Conservation (phyloP, 1,139 yeast species). For the Yueomyces sp. region DNA sequence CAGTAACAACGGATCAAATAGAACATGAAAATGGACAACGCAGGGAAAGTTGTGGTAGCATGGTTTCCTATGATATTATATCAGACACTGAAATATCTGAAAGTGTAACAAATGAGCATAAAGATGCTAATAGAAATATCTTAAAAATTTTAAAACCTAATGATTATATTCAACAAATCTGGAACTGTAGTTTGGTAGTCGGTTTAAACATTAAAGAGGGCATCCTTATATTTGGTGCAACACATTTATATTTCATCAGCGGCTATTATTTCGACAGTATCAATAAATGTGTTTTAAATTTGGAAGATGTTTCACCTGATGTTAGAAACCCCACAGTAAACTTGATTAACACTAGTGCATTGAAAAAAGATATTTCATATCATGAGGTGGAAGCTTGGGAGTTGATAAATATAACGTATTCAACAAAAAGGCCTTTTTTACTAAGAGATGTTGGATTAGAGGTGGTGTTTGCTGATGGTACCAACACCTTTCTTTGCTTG, state of each 20-base stretch:
- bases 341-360: constrained; percentile 30
- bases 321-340: constrained; percentile 57
- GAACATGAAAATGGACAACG: constrained; percentile 4
- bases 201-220: constrained; percentile 69
- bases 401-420: constrained; percentile 41
- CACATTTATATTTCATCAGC: constrained; percentile 53
- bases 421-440: constrained; percentile 61
- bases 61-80: constrained; percentile 33
- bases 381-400: constrained; percentile 48
- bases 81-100: constrained; percentile 31
- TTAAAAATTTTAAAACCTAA: constrained; percentile 54
- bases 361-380: constrained; percentile 13
- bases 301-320: constrained; percentile 48
- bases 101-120: constrained; percentile 26
- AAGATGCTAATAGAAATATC: constrained; percentile 64
- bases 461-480: constrained; percentile 59
- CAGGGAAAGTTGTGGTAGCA: constrained; percentile 13
- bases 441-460: constrained; percentile 72
- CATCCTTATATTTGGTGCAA: constrained; percentile 52
- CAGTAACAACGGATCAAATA: constrained; percentile 1
- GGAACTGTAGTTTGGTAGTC: constrained; percentile 62
- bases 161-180: constrained; percentile 57
- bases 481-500: constrained; percentile 37
- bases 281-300: constrained; percentile 48
- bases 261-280: constrained; percentile 46